phyloP scores from a whole-genome alignment of 176 grass and related monocot species.

The Saccharum officinarum region DNA sequence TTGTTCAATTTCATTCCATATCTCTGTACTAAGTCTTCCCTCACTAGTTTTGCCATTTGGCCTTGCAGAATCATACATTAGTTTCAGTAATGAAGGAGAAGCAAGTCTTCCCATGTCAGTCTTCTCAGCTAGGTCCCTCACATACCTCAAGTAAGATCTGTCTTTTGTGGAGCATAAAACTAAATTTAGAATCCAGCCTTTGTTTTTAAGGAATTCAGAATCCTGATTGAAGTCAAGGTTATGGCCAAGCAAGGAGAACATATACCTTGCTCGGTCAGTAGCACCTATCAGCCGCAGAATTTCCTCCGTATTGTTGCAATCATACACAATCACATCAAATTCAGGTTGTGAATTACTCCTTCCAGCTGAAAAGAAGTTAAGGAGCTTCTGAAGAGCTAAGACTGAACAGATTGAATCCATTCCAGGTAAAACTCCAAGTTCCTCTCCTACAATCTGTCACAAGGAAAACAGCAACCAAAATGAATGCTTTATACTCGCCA shows the following conservation, averaged over 20 bases:
- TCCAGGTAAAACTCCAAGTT: constrained; percentile 85
- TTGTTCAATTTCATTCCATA: constrained; percentile 81
- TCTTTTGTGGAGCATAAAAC: constrained; percentile 38
- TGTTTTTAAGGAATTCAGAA: background rate
- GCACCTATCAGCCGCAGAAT: constrained; percentile 69
- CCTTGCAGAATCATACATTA: constrained; percentile 71
- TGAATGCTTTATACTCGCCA: constrained; percentile 33
- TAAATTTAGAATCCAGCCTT: background rate
- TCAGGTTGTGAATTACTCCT: constrained; percentile 48
- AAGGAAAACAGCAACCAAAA: constrained; percentile 44
- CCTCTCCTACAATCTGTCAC: constrained; percentile 89
- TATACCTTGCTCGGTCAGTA: constrained; percentile 83
- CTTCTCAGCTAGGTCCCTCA: constrained; percentile 79
- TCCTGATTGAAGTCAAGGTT: constrained; percentile 12
- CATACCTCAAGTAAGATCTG: constrained; percentile 84
- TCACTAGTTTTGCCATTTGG: constrained; percentile 68
- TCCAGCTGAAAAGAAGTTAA: constrained; percentile 66
- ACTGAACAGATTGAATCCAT: constrained; percentile 78
- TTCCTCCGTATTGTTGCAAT: constrained; percentile 80
- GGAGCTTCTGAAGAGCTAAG: constrained; percentile 74
- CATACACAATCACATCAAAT: constrained; percentile 87
- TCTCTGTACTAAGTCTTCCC: constrained; percentile 67
- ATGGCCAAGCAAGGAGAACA: background rate
- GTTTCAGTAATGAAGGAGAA: constrained; percentile 79
- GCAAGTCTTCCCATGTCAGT: constrained; percentile 90